Base-by-base conservation (phyloP, 192 early-diverging fungal genomes). In the Backusella psychrophila region DNA sequence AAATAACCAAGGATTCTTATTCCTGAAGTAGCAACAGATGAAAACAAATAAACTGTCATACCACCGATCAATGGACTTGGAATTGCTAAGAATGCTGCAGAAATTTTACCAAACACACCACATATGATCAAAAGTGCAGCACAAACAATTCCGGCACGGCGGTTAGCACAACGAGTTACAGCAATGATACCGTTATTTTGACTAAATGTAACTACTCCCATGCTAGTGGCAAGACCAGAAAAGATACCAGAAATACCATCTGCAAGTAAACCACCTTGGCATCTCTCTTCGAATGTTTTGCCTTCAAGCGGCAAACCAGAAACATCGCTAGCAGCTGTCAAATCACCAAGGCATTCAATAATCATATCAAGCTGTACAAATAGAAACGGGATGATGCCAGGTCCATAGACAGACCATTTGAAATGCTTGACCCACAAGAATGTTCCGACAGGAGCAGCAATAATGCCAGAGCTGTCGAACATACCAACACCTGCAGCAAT, bases 131-230 rank as follows among this genome's bases (percentile, higher is more conserved):
- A 72, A 76, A 86, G 85, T 46, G 83, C 15, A 56, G 88, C 89
- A 71, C 87, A 88, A 84, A 84, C 84, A 49, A 87, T 83, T 4
- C 87, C 87, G 15, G 87, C 87, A 56, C 78, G 67, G 36, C 83
- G 81, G 56, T 85, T 89, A 49, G 87, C 87, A 46, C 87, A 89
- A 74, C 87, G 81, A 15, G 87, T 89, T 36, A 89, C 67, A 11
- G 87, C 85, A 67, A 89, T 89, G 77, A 89, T 81, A 44, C 87
- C 87, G 69, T 89, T 89, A 76, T 89, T 89, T 53, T 89, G 87
- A 33, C 87, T 88, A 29, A 89, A 89, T 35, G 87, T 89, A 8
- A 78, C 77, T 65, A 89, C 83, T 9, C 87, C 87, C 36, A 83
- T 83, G 53, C 86, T 89, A 49, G 88, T 87, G 44, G 77, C 75